Evolutionary conservation across 1,284 basidiomycete species (phyloP).

Genomic region (Crepidotus sp.): DNA sequence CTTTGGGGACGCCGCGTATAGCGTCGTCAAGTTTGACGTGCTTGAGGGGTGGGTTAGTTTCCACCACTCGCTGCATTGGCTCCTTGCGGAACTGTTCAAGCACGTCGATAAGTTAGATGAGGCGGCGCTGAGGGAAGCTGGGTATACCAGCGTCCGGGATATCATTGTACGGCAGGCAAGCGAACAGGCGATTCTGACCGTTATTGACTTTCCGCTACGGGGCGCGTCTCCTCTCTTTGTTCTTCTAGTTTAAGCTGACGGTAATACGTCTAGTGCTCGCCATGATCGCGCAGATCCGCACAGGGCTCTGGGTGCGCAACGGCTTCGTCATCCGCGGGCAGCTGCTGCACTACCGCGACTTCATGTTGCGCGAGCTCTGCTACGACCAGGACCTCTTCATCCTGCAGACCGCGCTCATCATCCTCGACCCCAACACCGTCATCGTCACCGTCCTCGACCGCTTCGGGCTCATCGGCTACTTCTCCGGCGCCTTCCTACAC

Average conservation of each 20-base stretch:
- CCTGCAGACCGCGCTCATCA: constrained; percentile 65
- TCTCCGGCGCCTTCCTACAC: constrained; percentile 51
- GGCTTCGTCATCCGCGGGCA: constrained; percentile 94
- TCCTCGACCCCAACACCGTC: constrained; percentile 74
- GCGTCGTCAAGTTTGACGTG: constrained; percentile 70
- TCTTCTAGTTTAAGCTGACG: constrained; percentile 4
- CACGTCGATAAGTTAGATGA: constrained; percentile 61
- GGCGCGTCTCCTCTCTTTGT: constrained; percentile 39
- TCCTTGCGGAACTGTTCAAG: constrained; percentile 86
- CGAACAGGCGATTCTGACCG: constrained; percentile 54
- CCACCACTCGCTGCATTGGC: constrained; percentile 91
- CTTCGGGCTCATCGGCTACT: constrained; percentile 77
- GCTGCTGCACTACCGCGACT: constrained; percentile 94
- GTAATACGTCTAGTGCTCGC: constrained; percentile 52
- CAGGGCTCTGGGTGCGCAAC: constrained; percentile 96
- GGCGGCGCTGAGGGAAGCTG: constrained; percentile 42
- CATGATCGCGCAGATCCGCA: constrained; percentile 91
- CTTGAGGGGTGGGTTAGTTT: constrained; percentile 83
- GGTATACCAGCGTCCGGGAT: constrained; percentile 48
- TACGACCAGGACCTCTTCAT: constrained; percentile 96
- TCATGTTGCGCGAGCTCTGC: constrained; percentile 90
- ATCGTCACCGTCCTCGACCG: constrained; percentile 85
- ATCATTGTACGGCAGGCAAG: constrained; percentile 50
- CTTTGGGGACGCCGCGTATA: constrained; percentile 45
- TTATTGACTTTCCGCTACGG: constrained; percentile 82